These are phyloP conservation scores for Hanseniaspora sp. DNA, from an alignment of 1,139 yeast species.

Conservation along the genomic window DNA sequence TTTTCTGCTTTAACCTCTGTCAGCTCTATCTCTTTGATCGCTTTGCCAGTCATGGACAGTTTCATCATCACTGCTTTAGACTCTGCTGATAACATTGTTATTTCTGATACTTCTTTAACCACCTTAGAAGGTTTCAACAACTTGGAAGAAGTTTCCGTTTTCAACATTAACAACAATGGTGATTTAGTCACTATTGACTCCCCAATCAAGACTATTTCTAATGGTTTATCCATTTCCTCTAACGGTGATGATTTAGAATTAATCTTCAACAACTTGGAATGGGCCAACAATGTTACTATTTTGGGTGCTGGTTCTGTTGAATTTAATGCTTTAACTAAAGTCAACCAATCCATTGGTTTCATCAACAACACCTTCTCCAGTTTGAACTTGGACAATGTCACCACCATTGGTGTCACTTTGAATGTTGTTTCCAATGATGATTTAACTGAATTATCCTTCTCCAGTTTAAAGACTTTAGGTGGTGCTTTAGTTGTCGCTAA, in stretches of 20 bases:
- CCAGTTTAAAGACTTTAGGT: conserved; percentile 57
- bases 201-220: conserved; percentile 62
- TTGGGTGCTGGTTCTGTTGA: conserved; percentile 66
- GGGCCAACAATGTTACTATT: conserved; percentile 81
- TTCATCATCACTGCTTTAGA: conserved; percentile 62
- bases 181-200: conserved; percentile 59
- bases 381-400: conserved; percentile 47
- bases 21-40: conserved; percentile 64
- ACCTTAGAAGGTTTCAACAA: conserved; percentile 65
- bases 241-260: conserved; percentile 71
- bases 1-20: conserved; percentile 74
- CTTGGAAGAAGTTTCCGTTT: conserved; percentile 56
- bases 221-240: conserved; percentile 64
- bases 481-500: conserved; percentile 84
- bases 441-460: conserved; percentile 59
- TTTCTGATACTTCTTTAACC: conserved; percentile 78
- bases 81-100: conserved; percentile 57
- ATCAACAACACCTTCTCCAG: conserved; percentile 50
- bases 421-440: conserved; percentile 63
- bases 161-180: conserved; percentile 83
- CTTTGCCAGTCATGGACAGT: conserved; percentile 67
- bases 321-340: conserved; percentile 52
- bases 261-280: conserved; percentile 57
- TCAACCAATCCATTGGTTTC: conserved; percentile 75
- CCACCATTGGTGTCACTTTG: conserved; percentile 67